Base-by-base conservation (phyloP, 192 early-diverging fungal species). In the Spizellomyces punctatus region DNA sequence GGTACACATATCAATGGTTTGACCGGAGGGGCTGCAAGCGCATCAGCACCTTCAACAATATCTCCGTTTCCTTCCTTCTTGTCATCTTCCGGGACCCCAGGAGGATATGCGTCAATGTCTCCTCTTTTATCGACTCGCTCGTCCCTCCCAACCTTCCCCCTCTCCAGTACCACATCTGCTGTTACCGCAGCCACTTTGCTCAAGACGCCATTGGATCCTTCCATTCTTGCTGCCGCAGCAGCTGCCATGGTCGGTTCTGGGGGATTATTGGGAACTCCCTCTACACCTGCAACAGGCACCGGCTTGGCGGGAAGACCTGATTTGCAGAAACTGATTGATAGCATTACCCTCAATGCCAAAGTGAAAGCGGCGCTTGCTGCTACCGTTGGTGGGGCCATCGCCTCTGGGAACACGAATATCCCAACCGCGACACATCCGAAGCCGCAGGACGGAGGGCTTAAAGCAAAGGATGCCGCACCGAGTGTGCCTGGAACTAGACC, bases 291-390 rank as follows among this genome's bases (percentile, higher is more conserved):
- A 46, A 49, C 41, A 44, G 55, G 52, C 16, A 16, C 52, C 27
- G 71, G 64, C 12, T 46, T 72, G 9, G n/a, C 46, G 47, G 6
- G 5, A 44, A 63, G 52, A n/a, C 46, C 52, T 9, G 71, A 72
- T n/a, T 46, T 72, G 1, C 62, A 72, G 41, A 72, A 64, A 46
- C 42, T 72, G 6, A 64, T 72, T 6, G 71, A 72, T 21, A 64
- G 50, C 45, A 44, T 72, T 63, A 64, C 71, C 5, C 42, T 64
- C 3, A 54, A 55, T 41, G 61, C 71, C 10, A 50, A 52, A 22
- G 16, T 63, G 16, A 71, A 71, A 43, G 58, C 59, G 12, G 69
- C 69, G 2, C 14, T n/a, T 55, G 58, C 69, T 14, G 69, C 60
- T 1, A 6, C 42, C 9, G 45, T 46, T 12, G 69, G 59, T 22